Conservation (phyloP, 345 rosid genomes). For the Cardiospermum halicacabum region DNA sequence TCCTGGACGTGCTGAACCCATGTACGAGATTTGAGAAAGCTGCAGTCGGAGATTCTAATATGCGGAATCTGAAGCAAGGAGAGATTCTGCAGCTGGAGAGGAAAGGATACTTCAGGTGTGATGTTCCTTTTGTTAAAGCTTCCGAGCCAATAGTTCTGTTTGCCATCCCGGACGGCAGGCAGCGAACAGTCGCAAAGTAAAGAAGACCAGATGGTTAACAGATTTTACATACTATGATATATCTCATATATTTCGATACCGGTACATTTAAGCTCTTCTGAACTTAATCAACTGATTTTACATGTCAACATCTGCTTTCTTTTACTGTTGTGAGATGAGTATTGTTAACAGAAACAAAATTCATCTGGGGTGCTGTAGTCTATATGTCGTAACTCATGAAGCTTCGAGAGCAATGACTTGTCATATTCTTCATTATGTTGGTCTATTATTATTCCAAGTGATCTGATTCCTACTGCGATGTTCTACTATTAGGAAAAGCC, state of each 20-base stretch:
- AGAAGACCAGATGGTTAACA: too few species aligned
- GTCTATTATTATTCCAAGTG: too few species aligned
- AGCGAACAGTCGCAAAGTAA: slow-evolving; percentile 32
- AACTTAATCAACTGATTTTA: neutral
- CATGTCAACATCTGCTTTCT: neutral
- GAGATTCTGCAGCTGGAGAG: slow-evolving; percentile 85
- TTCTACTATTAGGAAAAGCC: too few species aligned
- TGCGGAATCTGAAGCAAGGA: slow-evolving; percentile 66
- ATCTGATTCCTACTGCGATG: too few species aligned
- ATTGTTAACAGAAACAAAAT: too few species aligned
- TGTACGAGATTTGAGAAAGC: slow-evolving; percentile 62
- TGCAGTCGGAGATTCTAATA: slow-evolving; percentile 85
- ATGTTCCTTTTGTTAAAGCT: slow-evolving; percentile 65
- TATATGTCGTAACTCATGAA: too few species aligned
- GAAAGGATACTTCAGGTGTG: slow-evolving; percentile 88
- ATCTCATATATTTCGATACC: neutral
- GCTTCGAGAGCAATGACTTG: too few species aligned
- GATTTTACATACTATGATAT: too few species aligned
- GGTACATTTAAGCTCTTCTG: neutral
- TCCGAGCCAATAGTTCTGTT: slow-evolving; percentile 67
- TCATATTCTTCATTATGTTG: too few species aligned
- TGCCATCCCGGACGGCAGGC: slow-evolving; percentile 83
- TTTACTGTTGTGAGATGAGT: too few species aligned
- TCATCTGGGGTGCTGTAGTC: too few species aligned
- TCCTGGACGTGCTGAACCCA: slow-evolving; percentile 57